Percentiles rank a stretch among this genome's conserved stretches.
Evolutionary conservation across 2,329 filamentous ascomycete species (phyloP).

Genomic region (Hypoxylon sp.): DNA sequence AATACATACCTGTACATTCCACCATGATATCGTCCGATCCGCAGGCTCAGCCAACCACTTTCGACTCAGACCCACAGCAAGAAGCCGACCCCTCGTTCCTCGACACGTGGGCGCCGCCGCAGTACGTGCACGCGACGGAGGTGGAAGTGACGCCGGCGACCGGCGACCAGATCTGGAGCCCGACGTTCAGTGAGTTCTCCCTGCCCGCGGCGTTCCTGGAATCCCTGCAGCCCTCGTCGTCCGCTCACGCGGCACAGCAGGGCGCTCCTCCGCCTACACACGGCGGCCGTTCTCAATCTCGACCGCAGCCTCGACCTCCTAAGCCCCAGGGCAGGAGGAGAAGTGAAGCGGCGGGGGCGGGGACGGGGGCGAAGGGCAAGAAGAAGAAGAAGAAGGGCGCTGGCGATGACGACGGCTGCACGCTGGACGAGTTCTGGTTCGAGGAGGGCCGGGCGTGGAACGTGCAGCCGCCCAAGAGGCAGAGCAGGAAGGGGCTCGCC

Average conservation of each 20-base stretch:
- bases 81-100: too few relatives aligned
- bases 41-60: neutral
- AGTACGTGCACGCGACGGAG: neutral
- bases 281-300: too few relatives aligned
- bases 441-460: slow-evolving; percentile 13
- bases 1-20: too few relatives aligned
- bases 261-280: too few relatives aligned
- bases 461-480: neutral
- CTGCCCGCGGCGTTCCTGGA: neutral
- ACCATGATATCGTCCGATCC: neutral
- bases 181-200: neutral
- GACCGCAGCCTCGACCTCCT: too few relatives aligned
- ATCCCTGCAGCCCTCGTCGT: too few relatives aligned
- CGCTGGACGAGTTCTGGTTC: slow-evolving; percentile 33
- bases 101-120: neutral
- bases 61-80: neutral
- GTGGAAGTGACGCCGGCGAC: neutral
- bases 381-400: neutral
- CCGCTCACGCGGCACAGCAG: slow-evolving; percentile 9
- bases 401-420: neutral
- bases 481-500: neutral
- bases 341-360: too few relatives aligned
- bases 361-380: neutral
- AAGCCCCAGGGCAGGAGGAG: too few relatives aligned
- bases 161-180: neutral